Evolutionary conservation across 2,329 filamentous ascomycete genomes (phyloP), one percentile per base, ranked within the genome.

Genomic region (Madurella fahalii): DNA sequence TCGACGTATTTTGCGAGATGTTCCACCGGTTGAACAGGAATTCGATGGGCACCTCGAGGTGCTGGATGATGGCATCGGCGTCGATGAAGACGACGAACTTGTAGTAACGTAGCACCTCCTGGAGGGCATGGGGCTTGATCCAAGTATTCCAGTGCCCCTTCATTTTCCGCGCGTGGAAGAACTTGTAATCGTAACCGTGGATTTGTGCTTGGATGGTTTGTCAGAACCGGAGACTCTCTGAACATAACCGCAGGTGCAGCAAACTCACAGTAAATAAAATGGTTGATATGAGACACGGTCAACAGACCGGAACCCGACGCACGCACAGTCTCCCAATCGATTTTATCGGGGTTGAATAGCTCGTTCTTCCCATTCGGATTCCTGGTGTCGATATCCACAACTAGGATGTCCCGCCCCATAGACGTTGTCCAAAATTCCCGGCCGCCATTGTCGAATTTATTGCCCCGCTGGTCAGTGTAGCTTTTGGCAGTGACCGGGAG

Each of bases 161-260:
- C 50, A 74, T 72, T 32, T 71, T 67, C 30, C 72, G 67, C 4
- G 72, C 72, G 53, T 70, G 72, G 31, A 77, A 70, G 50, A 77
- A 72, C 34, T 75, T 74, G 62, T 78, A 78, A 48, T 76, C 73
- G 63, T 77, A 77, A 5, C 75, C 75, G 61, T 78, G 76, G 46
- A 78, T 75, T 61, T 65, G 65, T 17, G 72, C 72, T 71, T 58
- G 9, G 25, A n/a, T 34, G 5, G 40, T 11, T 13, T 46, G 43
- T 46, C 43, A 46, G 30, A 12, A 16, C 31, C 16, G n/a, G 5
- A 42, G 9, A 34, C 8, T n/a, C n/a, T n/a, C n/a, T n/a, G n/a
- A n/a, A n/a, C n/a, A n/a, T n/a, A n/a, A n/a, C n/a, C n/a, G n/a
- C 42, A 15, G n/a, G 17, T 32, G 44, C 16, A 31, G 8, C 31